phyloP scores from a whole-genome alignment of 495 filamentous ascomycete genomes.

The Cairneyella variabilis region DNA sequence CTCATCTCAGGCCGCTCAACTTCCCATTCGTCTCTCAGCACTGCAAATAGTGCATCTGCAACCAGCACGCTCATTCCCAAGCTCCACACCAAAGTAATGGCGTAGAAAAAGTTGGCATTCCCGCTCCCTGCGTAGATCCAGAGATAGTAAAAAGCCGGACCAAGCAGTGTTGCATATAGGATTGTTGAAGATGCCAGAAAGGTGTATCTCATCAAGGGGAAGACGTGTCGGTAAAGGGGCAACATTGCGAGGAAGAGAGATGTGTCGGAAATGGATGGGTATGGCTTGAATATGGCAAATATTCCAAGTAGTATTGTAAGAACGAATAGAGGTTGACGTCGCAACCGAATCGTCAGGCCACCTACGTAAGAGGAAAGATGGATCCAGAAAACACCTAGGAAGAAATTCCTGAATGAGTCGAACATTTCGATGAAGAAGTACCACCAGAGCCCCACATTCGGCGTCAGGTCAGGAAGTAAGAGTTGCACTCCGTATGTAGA shows the following conservation, averaged over 20 bases:
- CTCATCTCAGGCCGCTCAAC: conserved; percentile 83
- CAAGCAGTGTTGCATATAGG: conserved; percentile 82
- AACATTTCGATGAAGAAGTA: conserved; percentile 99
- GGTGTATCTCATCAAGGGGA: conserved; percentile 90
- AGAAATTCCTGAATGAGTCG: conserved; percentile 95
- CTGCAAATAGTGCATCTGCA: conserved; percentile 81
- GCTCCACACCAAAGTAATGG: conserved; percentile 97
- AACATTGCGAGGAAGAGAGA: conserved; percentile 79
- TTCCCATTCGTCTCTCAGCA: conserved; percentile 91
- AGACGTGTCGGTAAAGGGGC: conserved; percentile 88
- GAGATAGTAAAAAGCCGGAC: conserved; percentile 92
- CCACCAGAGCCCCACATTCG: conserved; percentile 97
- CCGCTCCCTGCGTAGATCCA: conserved; percentile 99
- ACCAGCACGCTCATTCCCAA: conserved; percentile 75
- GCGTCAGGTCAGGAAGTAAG: conserved; percentile 86
- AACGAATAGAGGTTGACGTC: conserved; percentile 80
- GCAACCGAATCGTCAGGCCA: conserved; percentile 74
- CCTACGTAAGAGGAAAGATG: conserved; percentile 86
- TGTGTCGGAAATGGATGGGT: conserved; percentile 86
- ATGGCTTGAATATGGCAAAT: conserved; percentile 91
- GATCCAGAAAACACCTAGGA: conserved; percentile 96
- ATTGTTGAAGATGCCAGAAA: conserved; percentile 80
- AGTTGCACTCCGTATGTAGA: conserved; percentile 92
- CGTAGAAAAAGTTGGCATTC: conserved; percentile 99
- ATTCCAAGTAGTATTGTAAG: conserved; percentile 78